These are phyloP conservation scores for Aspergillus felis DNA, from an alignment of 2,329 filamentous ascomycete species.

Conservation along the genomic window DNA sequence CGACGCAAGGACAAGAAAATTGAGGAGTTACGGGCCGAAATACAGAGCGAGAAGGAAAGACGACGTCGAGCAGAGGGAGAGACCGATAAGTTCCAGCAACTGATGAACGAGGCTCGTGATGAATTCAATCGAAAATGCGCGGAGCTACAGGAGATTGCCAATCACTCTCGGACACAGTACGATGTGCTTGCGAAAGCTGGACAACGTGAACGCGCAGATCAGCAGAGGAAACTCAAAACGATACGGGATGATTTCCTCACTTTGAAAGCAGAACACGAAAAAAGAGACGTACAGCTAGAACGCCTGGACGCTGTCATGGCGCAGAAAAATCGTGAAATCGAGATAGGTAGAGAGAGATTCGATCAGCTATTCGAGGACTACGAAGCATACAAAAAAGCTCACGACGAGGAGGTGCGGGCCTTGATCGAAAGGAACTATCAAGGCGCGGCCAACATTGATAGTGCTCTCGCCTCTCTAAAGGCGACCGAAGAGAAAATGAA, in stretches of 20 bases:
- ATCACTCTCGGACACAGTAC: constrained; percentile 39
- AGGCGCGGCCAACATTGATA: constrained; percentile 32
- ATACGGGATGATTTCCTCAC: constrained; percentile 33
- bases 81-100: constrained; percentile 32
- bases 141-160: constrained; percentile 37
- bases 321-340: constrained; percentile 44
- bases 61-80: constrained; percentile 39
- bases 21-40: constrained; percentile 41
- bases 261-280: constrained; percentile 34
- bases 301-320: constrained; percentile 44
- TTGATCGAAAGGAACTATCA: constrained; percentile 27
- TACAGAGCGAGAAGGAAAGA: constrained; percentile 40
- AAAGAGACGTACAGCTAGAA: constrained; percentile 34
- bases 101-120: constrained; percentile 39
- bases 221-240: constrained; percentile 35
- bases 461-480: constrained; percentile 38
- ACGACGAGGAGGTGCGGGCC: constrained; percentile 37
- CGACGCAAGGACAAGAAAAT: constrained; percentile 47
- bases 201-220: constrained; percentile 40
- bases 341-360: constrained; percentile 37
- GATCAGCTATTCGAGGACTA: constrained; percentile 38
- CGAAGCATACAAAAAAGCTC: constrained; percentile 39
- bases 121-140: constrained; percentile 37
- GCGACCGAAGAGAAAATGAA: constrained; percentile 44
- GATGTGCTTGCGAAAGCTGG: constrained; percentile 40